Evolutionary conservation across 2,329 filamentous ascomycete species (phyloP).

Genomic region (Apiospora rasikravindrae): DNA sequence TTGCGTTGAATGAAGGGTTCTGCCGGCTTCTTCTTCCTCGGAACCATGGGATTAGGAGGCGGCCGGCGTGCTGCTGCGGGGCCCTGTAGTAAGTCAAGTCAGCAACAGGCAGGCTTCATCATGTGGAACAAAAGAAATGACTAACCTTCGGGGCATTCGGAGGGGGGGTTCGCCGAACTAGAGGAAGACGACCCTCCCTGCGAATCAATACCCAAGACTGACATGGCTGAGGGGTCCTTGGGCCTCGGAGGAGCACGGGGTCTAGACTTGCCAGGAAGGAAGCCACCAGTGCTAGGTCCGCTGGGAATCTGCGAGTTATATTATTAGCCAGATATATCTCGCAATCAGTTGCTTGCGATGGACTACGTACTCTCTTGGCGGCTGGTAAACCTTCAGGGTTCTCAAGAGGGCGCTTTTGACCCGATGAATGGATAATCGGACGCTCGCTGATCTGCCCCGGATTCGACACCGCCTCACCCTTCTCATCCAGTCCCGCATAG

Average conservation of each 20-base stretch:
- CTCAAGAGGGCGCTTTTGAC: conserved; percentile 36
- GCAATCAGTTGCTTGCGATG: conserved; percentile 20
- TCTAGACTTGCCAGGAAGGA: conserved; percentile 26
- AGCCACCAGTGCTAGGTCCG: conserved; percentile 25
- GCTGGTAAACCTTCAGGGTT: conserved; percentile 30
- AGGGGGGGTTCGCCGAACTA: conserved; percentile 21
- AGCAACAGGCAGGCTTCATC: neutral
- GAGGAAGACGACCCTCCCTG: neutral
- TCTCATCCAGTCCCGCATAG: conserved; percentile 35
- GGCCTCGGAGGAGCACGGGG: conserved; percentile 36
- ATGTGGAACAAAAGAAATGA: neutral
- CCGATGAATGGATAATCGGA: conserved; percentile 38
- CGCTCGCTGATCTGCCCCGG: conserved; percentile 31
- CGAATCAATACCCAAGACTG: conserved; percentile 33
- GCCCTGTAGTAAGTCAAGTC: neutral
- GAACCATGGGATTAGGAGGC: conserved; percentile 25
- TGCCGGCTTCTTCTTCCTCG: conserved; percentile 22
- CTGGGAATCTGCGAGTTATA: neutral
- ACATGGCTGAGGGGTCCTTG: conserved; percentile 37
- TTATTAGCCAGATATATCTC: neutral
- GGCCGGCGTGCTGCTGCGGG: conserved; percentile 25
- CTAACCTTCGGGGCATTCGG: conserved; percentile 31
- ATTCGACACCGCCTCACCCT: conserved; percentile 34
- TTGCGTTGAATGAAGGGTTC: conserved; percentile 29
- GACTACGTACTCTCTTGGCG: conserved; percentile 34